phyloP scores from a whole-genome alignment of 768 basidiomycete genomes.

The Mycena albidolilacea region DNA sequence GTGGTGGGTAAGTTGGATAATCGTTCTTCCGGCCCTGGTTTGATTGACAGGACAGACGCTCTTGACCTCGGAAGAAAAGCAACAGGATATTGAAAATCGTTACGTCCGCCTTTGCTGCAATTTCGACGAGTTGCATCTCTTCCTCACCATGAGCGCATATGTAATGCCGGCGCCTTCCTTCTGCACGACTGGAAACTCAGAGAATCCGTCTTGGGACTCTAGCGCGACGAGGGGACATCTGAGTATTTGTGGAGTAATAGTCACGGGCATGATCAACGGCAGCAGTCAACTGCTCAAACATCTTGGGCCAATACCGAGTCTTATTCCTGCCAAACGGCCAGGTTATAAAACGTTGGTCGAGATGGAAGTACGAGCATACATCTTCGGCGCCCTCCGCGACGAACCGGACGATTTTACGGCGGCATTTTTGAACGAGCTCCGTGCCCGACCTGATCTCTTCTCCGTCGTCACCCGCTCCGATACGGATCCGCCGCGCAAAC shows the following conservation, averaged over 20 bases:
- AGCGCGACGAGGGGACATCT: slow-evolving; percentile 1
- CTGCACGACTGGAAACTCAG: not conserved
- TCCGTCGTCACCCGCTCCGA: slow-evolving; percentile 49
- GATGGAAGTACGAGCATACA: slow-evolving; percentile 41
- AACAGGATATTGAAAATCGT: slow-evolving; percentile 19
- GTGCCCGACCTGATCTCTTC: slow-evolving; percentile 50
- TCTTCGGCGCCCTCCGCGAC: slow-evolving; percentile 51
- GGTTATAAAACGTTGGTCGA: slow-evolving; percentile 45
- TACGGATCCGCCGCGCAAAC: slow-evolving; percentile 41
- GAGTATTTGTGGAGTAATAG: not conserved
- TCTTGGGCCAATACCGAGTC: slow-evolving; percentile 9
- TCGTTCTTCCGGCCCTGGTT: not conserved
- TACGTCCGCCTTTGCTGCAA: slow-evolving; percentile 31
- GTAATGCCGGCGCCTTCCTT: not conserved
- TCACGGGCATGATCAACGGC: not conserved
- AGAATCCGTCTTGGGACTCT: not conserved
- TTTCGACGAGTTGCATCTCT: slow-evolving; percentile 26
- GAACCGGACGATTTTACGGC: slow-evolving; percentile 45
- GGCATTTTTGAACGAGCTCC: slow-evolving; percentile 47
- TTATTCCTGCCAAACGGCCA: slow-evolving; percentile 31
- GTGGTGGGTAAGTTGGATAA: slow-evolving; percentile 47
- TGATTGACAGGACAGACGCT: no score
- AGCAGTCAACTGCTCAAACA: not conserved
- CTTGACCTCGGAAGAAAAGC: not conserved
- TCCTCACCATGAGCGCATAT: slow-evolving; percentile 23